Base-by-base conservation (phyloP, 1,139 yeast species). In the Saccharomyces hybrid region DNA sequence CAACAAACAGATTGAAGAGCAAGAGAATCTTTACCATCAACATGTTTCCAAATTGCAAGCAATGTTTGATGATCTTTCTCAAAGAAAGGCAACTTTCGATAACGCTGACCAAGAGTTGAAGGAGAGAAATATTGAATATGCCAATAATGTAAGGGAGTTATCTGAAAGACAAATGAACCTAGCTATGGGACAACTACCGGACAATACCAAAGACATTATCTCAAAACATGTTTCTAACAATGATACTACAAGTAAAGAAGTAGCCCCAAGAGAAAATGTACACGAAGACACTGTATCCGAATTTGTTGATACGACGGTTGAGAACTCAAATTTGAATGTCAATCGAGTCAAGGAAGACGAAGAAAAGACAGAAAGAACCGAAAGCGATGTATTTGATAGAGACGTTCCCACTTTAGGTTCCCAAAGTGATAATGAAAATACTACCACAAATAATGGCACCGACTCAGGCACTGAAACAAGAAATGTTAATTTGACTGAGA, bases 41-140 rank as follows among this genome's bases (percentile, higher is more conserved):
- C 73, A 74, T 49, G 73, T 73, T n/a, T 59, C 65, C 19, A 69
- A 68, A 46, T 62, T 73, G 48, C 69, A 71, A 56, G 59, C 58
- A 7, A 61, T 71, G 64, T 71, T 68, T 53, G 66, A 66, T 46
- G 69, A 68, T 31, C 60, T 74, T 47, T 68, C 69, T 44, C 61
- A 65, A 52, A 72, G 74, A 61, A 71, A 72, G 55, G 61, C 63
- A 47, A 65, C 68, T 42, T 64, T 72, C 41, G 72, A 70, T 16
- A 63, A 62, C 24, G 75, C 75, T n/a, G 74, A 73, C 54, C 64
- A 65, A 29, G 74, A 72, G 14, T 59, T 73, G 16, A 68, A 72
- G 52, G 65, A 66, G 49, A 75, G 71, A 51, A 72, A 72, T 53
- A 58, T 70, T 34, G 74, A 72, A 53, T 73, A 73, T 55, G 74